phyloP scores from a whole-genome alignment of 2,329 filamentous ascomycete genomes.

The Aspergillus sergii region DNA sequence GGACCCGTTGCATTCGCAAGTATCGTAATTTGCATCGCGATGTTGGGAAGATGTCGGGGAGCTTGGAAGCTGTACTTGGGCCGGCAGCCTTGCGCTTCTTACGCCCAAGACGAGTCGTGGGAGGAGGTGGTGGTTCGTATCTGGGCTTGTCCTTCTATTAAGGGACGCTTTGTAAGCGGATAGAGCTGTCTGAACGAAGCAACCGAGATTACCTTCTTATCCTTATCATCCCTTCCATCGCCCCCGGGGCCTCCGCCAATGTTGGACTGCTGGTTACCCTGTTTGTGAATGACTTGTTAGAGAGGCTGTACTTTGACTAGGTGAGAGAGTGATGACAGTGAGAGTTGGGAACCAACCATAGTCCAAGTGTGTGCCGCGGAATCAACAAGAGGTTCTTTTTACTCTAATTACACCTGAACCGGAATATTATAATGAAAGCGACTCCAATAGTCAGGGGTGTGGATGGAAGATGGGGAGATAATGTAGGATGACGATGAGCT shows the following conservation, averaged over 20 bases:
- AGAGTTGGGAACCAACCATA: constrained; percentile 34
- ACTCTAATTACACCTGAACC: neutral
- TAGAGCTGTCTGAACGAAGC: constrained; percentile 5
- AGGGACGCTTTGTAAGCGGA: constrained; percentile 23
- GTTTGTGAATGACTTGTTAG: constrained; percentile 27
- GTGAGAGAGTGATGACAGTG: constrained; percentile 14
- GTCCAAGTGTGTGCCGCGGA: constrained; percentile 20
- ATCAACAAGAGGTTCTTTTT: neutral
- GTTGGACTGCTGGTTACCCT: constrained; percentile 70
- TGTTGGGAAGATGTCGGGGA: constrained; percentile 90
- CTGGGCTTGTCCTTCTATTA: constrained; percentile 97
- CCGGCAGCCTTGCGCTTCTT: constrained; percentile 98
- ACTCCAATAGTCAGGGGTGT: neutral
- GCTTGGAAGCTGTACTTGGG: constrained; percentile 90
- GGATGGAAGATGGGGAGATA: constrained; percentile 17
- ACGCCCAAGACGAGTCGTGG: constrained; percentile 92
- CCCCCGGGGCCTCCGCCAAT: constrained; percentile 73
- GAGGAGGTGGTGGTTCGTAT: constrained; percentile 97
- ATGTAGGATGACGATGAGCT: constrained; percentile 16
- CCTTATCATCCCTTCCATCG: constrained; percentile 81
- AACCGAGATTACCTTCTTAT: constrained; percentile 74
- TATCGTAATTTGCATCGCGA: constrained; percentile 97
- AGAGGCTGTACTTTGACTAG: constrained; percentile 7
- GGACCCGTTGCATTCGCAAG: constrained; percentile 96
- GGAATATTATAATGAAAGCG: neutral